phyloP scores from a whole-genome alignment of 228 moss, liverwort and hornwort genomes.

The Sphagnum fallax region DNA sequence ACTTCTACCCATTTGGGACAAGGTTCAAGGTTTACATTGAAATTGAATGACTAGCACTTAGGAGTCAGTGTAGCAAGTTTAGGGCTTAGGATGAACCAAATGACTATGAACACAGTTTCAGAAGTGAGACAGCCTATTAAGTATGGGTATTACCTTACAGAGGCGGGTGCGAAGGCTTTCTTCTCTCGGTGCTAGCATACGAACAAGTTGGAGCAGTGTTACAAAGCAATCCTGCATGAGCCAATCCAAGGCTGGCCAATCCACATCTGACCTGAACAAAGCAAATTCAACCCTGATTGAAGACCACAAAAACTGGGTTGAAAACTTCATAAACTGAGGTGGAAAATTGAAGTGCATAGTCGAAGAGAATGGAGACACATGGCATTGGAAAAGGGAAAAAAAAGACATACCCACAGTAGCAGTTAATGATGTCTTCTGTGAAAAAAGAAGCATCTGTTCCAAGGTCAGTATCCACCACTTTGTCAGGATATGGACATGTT shows the following conservation, averaged over 20 bases:
- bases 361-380: background rate
- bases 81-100: too few species aligned
- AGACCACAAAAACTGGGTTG: background rate
- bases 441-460: constrained; percentile 55
- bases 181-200: constrained; percentile 82
- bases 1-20: too few species aligned
- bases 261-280: constrained; percentile 47
- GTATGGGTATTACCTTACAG: constrained; percentile 37
- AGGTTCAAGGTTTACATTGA: too few species aligned
- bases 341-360: background rate
- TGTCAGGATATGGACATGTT: constrained; percentile 72
- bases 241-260: constrained; percentile 93
- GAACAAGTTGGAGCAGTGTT: constrained; percentile 70
- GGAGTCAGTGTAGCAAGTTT: too few species aligned
- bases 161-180: constrained; percentile 79
- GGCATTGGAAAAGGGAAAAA: background rate
- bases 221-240: constrained; percentile 80
- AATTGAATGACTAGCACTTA: too few species aligned
- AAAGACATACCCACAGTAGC: constrained; percentile 50
- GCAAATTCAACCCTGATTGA: background rate
- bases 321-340: background rate
- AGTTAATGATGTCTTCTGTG: constrained; percentile 60
- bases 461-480: constrained; percentile 33
- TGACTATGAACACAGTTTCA: too few species aligned
- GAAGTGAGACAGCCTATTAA: too few species aligned